Conservation (phyloP, 306 rosid genomes). For the Vigna unguiculata region DNA sequence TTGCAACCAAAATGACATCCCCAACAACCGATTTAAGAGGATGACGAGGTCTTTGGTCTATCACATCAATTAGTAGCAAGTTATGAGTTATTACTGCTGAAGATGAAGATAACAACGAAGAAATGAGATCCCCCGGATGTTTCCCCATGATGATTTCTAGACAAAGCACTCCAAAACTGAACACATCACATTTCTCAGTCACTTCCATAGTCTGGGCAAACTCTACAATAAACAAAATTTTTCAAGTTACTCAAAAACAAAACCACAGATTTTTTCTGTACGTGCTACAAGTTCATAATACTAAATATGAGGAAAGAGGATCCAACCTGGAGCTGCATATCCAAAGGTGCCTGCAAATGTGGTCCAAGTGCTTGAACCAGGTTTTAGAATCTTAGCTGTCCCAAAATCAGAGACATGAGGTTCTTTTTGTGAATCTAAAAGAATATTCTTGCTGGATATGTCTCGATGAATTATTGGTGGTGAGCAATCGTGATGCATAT, state of each 20-base stretch:
- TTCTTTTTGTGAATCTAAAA: slow-evolving; percentile 37
- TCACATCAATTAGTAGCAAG: slow-evolving; percentile 23
- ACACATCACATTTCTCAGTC: slow-evolving; percentile 40
- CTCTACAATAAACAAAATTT: slow-evolving; percentile 31
- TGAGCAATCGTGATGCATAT: slow-evolving; percentile 32
- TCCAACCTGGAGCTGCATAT: slow-evolving; percentile 45
- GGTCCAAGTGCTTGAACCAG: slow-evolving; percentile 34
- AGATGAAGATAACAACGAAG: slow-evolving; percentile 29
- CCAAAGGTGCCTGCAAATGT: slow-evolving; percentile 38
- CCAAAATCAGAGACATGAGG: slow-evolving; percentile 35
- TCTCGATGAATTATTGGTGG: slow-evolving; percentile 44
- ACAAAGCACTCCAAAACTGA: slow-evolving; percentile 39
- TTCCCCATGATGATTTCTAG: slow-evolving; percentile 44
- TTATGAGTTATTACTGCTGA: slow-evolving; percentile 22
- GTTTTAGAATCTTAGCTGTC: not conserved
- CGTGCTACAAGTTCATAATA: too few species aligned
- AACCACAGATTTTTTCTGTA: too few species aligned
- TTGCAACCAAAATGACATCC: slow-evolving; percentile 33
- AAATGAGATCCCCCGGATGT: slow-evolving; percentile 40
- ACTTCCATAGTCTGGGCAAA: slow-evolving; percentile 31
- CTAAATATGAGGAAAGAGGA: not conserved
- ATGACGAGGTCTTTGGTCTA: slow-evolving; percentile 35
- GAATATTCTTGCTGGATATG: slow-evolving; percentile 46
- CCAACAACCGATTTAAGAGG: not conserved
- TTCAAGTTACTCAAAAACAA: slow-evolving; percentile 7